Percentiles rank a stretch among this genome's conserved stretches.
phyloP scores from a whole-genome alignment of 2,329 filamentous ascomycete species.

The Ascochyta lentis region DNA sequence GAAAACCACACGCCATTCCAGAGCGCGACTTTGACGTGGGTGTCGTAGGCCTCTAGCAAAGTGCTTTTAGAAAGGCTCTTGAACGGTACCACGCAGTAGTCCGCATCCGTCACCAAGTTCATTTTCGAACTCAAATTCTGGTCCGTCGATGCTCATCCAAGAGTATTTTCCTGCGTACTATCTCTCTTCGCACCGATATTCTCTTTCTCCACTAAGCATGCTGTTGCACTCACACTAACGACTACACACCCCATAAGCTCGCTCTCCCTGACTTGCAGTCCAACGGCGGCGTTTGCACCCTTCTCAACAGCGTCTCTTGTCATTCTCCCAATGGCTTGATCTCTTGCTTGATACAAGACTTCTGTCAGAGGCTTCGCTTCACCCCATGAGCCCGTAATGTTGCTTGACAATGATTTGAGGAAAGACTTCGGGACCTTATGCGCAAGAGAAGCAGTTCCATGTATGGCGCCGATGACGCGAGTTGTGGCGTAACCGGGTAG shows the following conservation, averaged over 20 bases:
- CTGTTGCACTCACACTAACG: constrained; percentile 43
- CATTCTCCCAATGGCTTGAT: constrained; percentile 45
- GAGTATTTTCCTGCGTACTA: constrained; percentile 31
- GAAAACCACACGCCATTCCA: not conserved
- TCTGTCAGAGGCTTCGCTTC: constrained; percentile 42
- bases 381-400: constrained; percentile 31
- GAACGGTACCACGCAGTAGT: no score
- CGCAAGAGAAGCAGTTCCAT: constrained; percentile 41
- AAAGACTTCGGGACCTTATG: constrained; percentile 46
- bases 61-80: not conserved
- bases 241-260: constrained; percentile 45
- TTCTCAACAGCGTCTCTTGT: constrained; percentile 40
- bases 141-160: not conserved
- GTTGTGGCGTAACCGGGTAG: constrained; percentile 38
- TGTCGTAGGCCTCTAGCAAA: not conserved
- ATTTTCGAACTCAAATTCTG: not conserved
- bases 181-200: constrained; percentile 24
- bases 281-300: constrained; percentile 44
- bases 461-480: constrained; percentile 39
- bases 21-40: not conserved
- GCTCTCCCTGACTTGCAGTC: constrained; percentile 40
- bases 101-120: not conserved
- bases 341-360: constrained; percentile 42
- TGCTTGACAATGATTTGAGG: constrained; percentile 36
- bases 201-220: constrained; percentile 40